Percentiles rank a stretch among this genome's conserved stretches.
These are phyloP conservation scores for Gossypium schwendimanii DNA, from an alignment of 441 rosid species.

Conservation along the genomic window DNA sequence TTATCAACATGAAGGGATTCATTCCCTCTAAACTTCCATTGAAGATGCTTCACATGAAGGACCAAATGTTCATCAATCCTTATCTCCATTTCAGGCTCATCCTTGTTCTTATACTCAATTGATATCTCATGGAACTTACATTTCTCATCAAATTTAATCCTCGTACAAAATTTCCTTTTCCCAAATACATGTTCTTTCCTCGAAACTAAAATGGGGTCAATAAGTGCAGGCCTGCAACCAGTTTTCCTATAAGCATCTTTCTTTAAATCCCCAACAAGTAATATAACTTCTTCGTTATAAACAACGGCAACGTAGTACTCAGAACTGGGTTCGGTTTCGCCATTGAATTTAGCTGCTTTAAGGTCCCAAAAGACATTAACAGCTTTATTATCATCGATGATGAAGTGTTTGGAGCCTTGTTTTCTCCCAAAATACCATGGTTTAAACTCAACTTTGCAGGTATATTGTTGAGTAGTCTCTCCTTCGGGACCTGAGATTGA, in stretches of 20 bases:
- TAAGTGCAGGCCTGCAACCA: slow-evolving; percentile 65
- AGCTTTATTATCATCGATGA: slow-evolving; percentile 34
- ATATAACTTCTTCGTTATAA: slow-evolving; percentile 63
- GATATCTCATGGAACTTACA: slow-evolving; percentile 53
- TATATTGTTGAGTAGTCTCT: slow-evolving; percentile 28
- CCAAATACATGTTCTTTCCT: slow-evolving; percentile 76
- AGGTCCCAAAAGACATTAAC: slow-evolving; percentile 81
- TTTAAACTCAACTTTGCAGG: slow-evolving; percentile 72
- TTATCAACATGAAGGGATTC: slow-evolving; percentile 51
- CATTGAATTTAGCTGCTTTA: slow-evolving; percentile 45
- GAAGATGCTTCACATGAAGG: slow-evolving; percentile 72
- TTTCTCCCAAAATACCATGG: slow-evolving; percentile 94
- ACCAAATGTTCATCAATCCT: slow-evolving; percentile 64
- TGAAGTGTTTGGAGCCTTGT: slow-evolving; percentile 65
- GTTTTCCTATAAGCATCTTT: slow-evolving; percentile 66
- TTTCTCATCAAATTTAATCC: slow-evolving; percentile 54
- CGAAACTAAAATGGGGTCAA: slow-evolving; percentile 61
- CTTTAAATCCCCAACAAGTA: slow-evolving; percentile 75
- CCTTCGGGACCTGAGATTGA: slow-evolving; percentile 50
- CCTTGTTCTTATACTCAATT: slow-evolving; percentile 42
- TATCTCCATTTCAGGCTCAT: slow-evolving; percentile 67
- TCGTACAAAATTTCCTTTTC: slow-evolving; percentile 58
- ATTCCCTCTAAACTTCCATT: slow-evolving; percentile 85
- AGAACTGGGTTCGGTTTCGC: slow-evolving; percentile 68
- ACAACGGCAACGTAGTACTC: slow-evolving; percentile 75